Base-by-base conservation (phyloP, 768 basidiomycete genomes). In the Saitozyma sp. region DNA sequence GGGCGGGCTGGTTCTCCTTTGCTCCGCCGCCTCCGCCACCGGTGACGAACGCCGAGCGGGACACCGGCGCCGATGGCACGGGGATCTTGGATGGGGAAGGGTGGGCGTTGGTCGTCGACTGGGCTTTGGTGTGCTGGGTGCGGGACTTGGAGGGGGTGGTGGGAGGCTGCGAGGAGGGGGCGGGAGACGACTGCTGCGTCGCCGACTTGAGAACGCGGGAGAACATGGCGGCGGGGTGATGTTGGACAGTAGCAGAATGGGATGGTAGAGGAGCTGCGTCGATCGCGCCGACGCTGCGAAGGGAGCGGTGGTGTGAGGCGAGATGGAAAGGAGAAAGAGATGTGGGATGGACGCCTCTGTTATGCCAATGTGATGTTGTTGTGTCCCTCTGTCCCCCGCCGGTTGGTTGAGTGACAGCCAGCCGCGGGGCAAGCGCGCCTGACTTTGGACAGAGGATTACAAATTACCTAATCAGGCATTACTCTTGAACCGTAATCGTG, bases 11-110 rank as follows among this genome's bases (percentile, higher is more conserved):
- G 39, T 74, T 74, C 64, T 71, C 69, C 48, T 71, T 71, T 8
- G 60, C 43, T 29, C 54, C 57, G 9, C 39, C 50, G 37, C 53
- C 45, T 14, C 43, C 10, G 9, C 14, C 38, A 3, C 29, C 16
- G 38, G 56, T 56, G 13, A 58, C 48, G 49, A 48, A 54, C 1
- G 66, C 52, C 13, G 66, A 65, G 49, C 70, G 58, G 19, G 65
- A 62, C 6, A 67, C 57, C n/a, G 74, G 59, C 8, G 69, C 66
- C 37, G 73, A 63, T 19, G 76, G 67, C 6, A 77, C 58, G 9
- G 78, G 78, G 58, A 79, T 79, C 60, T 76, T 76, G 51, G 76
- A 74, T 11, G 78, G 74, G 38, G 71, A 66, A 6, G 70, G 66
- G 9, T 69, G 62, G 19, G 64, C 66, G 43, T 61, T 64, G 13